phyloP scores from a whole-genome alignment of 75 land plant species.

The Isoetes taiwanensis region DNA sequence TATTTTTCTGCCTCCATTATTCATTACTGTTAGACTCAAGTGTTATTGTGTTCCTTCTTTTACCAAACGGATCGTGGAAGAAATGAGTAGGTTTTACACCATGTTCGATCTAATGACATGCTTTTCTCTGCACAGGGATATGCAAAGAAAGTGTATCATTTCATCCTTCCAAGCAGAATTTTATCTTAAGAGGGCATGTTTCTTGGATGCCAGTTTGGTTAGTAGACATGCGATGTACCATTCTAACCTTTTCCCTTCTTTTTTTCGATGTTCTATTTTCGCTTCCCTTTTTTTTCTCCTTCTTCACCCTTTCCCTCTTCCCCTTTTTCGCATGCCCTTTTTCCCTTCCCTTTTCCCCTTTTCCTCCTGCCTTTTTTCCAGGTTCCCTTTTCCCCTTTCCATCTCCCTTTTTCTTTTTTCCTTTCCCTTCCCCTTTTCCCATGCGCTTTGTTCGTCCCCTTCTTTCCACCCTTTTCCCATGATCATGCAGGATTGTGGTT shows the following conservation, averaged over 20 bases:
- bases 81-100: background rate
- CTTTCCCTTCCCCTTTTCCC: background rate
- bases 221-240: too few species aligned
- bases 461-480: background rate
- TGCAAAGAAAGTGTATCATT: background rate
- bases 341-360: background rate
- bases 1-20: background rate
- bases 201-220: too few species aligned
- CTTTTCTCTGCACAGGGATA: background rate
- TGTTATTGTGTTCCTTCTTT: background rate
- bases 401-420: background rate
- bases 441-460: background rate
- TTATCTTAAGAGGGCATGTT: too few species aligned
- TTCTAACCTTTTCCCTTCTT: too few species aligned
- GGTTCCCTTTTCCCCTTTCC: background rate
- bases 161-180: background rate
- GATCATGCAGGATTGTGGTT: background rate
- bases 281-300: too few species aligned
- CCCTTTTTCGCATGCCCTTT: too few species aligned
- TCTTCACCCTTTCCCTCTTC: too few species aligned
- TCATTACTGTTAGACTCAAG: background rate
- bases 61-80: background rate
- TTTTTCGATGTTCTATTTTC: too few species aligned
- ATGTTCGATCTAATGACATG: background rate
- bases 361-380: background rate